phyloP scores from a whole-genome alignment of 75 land plant species.

The Azolla pinnata region DNA sequence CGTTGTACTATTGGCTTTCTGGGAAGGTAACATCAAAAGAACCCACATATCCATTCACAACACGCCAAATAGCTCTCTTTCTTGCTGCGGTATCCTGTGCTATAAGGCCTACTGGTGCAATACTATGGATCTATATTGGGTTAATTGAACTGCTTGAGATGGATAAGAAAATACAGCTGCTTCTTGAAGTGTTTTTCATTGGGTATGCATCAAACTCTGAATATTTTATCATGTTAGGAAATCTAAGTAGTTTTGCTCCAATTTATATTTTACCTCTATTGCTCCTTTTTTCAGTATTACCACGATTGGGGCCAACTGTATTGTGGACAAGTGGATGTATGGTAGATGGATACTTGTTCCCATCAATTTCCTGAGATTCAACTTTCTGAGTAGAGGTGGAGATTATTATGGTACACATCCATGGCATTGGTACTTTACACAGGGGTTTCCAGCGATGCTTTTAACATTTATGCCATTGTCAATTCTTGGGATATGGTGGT shows the following conservation, averaged over 20 bases:
- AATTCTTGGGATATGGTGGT: slow-evolving; percentile 47
- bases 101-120: slow-evolving; percentile 90
- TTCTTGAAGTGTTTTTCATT: slow-evolving; percentile 62
- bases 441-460: slow-evolving; percentile 77
- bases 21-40: slow-evolving; percentile 15
- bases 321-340: slow-evolving; percentile 76
- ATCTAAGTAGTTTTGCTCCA: not conserved
- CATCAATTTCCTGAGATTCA: slow-evolving; percentile 80
- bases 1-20: slow-evolving; percentile 74
- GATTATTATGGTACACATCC: slow-evolving; percentile 93
- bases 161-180: slow-evolving; percentile 27
- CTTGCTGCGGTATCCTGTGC: slow-evolving; percentile 80
- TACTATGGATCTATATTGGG: slow-evolving; percentile 84
- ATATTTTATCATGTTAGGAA: slow-evolving; percentile 8
- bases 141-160: slow-evolving; percentile 38
- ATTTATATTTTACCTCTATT: not conserved
- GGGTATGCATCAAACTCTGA: slow-evolving; percentile 41
- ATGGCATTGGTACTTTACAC: slow-evolving; percentile 97
- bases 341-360: slow-evolving; percentile 78
- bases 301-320: slow-evolving; percentile 34
- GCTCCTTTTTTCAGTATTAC: slow-evolving; percentile 28
- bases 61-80: slow-evolving; percentile 61
- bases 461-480: slow-evolving; percentile 68
- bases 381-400: slow-evolving; percentile 85
- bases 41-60: slow-evolving; percentile 7